Percentiles rank a stretch among this genome's conserved stretches.
These are phyloP conservation scores for Sambucus nigra DNA, from an alignment of 129 eudicot genomes.

Conservation along the genomic window DNA sequence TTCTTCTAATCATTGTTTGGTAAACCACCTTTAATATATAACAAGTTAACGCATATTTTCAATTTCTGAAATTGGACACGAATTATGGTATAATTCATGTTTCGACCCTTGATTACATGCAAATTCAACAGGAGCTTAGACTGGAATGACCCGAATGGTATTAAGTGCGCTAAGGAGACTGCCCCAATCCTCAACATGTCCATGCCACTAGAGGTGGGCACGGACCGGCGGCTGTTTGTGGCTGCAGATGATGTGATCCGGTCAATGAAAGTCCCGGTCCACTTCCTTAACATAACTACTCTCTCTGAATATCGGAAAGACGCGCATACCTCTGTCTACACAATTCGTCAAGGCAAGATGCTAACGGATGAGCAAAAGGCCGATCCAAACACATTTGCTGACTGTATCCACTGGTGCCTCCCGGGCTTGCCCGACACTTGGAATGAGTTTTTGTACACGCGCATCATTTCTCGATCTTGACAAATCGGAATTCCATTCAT, in stretches of 20 bases:
- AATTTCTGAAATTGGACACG: background rate
- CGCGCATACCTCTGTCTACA: constrained; percentile 85
- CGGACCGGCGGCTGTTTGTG: constrained; percentile 54
- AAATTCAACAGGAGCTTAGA: constrained; percentile 61
- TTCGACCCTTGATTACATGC: background rate
- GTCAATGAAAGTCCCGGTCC: constrained; percentile 68
- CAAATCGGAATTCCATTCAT: background rate
- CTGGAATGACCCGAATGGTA: constrained; percentile 82
- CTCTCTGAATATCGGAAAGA: constrained; percentile 90
- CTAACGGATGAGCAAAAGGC: constrained; percentile 67
- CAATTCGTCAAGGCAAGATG: constrained; percentile 83
- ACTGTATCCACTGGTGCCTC: constrained; percentile 97
- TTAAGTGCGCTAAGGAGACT: constrained; percentile 87
- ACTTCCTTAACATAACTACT: constrained; percentile 68
- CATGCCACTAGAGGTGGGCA: constrained; percentile 71
- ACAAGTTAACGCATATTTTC: background rate
- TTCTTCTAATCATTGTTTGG: too few species aligned
- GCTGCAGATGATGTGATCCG: constrained; percentile 54
- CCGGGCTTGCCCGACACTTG: constrained; percentile 93
- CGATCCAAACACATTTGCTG: constrained; percentile 68
- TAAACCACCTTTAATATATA: background rate
- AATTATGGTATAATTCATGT: background rate
- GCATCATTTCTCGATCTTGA: constrained; percentile 65
- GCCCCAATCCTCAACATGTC: constrained; percentile 65
- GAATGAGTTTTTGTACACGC: constrained; percentile 84